Percentiles rank a stretch among this genome's conserved stretches.
Evolutionary conservation across 805 yeast genomes (phyloP).

Genomic region (Kluyveromyces nonfermentans): DNA sequence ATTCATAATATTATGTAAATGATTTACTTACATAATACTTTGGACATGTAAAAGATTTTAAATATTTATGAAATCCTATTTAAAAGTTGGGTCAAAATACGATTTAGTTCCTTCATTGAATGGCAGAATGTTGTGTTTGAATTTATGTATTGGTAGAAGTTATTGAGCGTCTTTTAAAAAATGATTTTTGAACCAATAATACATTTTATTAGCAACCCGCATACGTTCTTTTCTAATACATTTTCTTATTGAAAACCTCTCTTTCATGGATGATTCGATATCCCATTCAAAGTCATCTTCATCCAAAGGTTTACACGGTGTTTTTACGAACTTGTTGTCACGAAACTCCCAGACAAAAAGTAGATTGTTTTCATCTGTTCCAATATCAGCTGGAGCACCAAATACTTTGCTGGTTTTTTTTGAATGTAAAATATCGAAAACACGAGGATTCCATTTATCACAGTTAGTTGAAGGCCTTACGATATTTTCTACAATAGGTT

Average conservation of each 20-base stretch:
- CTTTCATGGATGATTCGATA: background rate
- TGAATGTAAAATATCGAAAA: background rate
- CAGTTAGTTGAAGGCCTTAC: background rate
- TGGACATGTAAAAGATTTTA: no score
- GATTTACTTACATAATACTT: no score
- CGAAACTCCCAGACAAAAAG: conserved; percentile 1
- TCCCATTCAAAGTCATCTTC: conserved; percentile 1
- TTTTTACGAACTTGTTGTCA: background rate
- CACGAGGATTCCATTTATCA: background rate
- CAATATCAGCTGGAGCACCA: no score
- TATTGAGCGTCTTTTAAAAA: background rate
- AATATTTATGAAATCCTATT: no score
- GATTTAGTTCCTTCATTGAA: no score
- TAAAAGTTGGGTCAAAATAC: no score
- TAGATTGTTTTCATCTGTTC: no score
- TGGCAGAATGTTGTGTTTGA: no score
- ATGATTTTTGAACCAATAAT: background rate
- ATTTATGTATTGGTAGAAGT: background rate
- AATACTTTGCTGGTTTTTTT: no score
- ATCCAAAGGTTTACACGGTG: background rate
- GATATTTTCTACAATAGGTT: background rate
- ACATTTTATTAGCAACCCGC: background rate
- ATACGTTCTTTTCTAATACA: background rate
- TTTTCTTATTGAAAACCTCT: background rate
- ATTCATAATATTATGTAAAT: no score